These are phyloP conservation scores for Geoglossum glabrum DNA, from an alignment of 495 filamentous ascomycete species.

Conservation along the genomic window DNA sequence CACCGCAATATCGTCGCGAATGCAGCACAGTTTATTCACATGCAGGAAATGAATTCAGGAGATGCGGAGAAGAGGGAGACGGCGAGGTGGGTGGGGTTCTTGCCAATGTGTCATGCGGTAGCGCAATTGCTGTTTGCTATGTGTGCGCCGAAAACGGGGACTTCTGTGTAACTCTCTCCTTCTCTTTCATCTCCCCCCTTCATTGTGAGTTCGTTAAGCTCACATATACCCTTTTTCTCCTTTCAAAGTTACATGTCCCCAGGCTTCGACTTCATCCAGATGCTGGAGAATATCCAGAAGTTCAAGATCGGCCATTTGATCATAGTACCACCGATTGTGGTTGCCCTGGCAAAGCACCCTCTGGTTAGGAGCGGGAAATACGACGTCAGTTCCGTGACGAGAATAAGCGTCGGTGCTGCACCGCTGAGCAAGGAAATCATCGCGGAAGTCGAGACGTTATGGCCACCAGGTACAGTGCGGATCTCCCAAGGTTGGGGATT, in stretches of 20 bases:
- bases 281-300: conserved; percentile 45
- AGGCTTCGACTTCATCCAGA: conserved; percentile 49
- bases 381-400: conserved; percentile 44
- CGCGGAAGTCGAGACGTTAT: conserved; percentile 34
- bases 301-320: conserved; percentile 45
- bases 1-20: conserved; percentile 58
- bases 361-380: conserved; percentile 33
- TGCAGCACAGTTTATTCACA: conserved; percentile 29
- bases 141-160: conserved; percentile 16
- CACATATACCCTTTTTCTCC: no score
- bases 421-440: conserved; percentile 43
- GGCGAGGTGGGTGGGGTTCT: conserved; percentile 30
- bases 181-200: no score
- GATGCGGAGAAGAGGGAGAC: conserved; percentile 16
- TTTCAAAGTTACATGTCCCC: conserved; percentile 41
- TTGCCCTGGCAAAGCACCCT: conserved; percentile 52
- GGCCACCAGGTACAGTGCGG: conserved; percentile 29
- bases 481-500: conserved; percentile 74
- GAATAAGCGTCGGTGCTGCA: conserved; percentile 38
- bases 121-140: conserved; percentile 28
- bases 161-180: conserved; percentile 11
- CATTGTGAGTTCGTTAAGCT: no score
- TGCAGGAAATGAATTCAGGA: conserved; percentile 26
- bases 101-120: conserved; percentile 59
- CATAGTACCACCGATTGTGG: conserved; percentile 47